Percentiles rank a stretch among this genome's conserved stretches.
These are phyloP conservation scores for Ocimum tenuiflorum DNA, from an alignment of 257 asterid genomes.

Conservation along the genomic window DNA sequence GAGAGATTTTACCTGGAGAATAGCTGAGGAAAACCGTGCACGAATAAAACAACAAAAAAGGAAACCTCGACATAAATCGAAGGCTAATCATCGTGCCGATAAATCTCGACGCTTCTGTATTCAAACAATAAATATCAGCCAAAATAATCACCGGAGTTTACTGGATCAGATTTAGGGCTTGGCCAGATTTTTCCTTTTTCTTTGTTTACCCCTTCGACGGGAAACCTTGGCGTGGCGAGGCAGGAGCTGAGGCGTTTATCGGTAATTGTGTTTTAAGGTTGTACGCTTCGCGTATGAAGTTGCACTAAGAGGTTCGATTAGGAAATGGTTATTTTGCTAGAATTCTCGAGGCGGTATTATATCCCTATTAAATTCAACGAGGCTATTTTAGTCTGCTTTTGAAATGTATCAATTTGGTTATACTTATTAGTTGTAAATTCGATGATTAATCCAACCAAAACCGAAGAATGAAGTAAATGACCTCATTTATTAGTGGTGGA, in stretches of 20 bases:
- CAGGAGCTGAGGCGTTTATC: constrained; percentile 21
- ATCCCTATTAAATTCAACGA: no score
- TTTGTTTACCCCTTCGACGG: background rate
- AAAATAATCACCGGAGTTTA: background rate
- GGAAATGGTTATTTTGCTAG: background rate
- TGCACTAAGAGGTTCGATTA: constrained; percentile 16
- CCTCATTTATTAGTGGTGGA: no score
- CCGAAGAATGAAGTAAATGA: no score
- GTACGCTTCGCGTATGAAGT: constrained; percentile 20
- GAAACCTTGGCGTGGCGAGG: constrained; percentile 17
- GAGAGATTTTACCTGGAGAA: constrained; percentile 39
- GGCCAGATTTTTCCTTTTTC: background rate
- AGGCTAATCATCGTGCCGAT: constrained; percentile 25
- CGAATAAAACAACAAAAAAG: constrained; percentile 14
- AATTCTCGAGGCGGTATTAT: background rate
- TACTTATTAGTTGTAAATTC: no score
- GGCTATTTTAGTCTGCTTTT: no score
- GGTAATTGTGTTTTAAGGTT: constrained; percentile 8
- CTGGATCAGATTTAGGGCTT: constrained; percentile 19
- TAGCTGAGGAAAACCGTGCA: constrained; percentile 36
- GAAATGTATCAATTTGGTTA: no score
- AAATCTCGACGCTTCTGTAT: constrained; percentile 15
- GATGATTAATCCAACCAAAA: no score
- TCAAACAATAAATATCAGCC: constrained; percentile 5
- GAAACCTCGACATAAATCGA: constrained; percentile 24